These are phyloP conservation scores for Colletotrichum phormii DNA, from an alignment of 2,329 filamentous ascomycete genomes.

Conservation along the genomic window DNA sequence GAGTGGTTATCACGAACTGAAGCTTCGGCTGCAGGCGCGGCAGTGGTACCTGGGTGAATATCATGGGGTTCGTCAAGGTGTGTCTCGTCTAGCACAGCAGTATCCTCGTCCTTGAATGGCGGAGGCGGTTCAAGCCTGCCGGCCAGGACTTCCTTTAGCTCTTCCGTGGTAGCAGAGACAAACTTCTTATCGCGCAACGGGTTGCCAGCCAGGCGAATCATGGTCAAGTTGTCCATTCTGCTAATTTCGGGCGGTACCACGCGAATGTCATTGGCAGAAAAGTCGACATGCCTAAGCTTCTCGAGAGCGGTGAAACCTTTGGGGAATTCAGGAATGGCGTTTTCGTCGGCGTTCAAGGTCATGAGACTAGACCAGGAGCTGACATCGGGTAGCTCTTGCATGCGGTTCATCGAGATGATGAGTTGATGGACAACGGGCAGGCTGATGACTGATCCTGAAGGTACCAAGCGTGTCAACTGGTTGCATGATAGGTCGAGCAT, in stretches of 20 bases:
- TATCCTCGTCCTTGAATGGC: constrained; percentile 48
- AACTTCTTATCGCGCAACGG: constrained; percentile 91
- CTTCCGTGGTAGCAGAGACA: constrained; percentile 80
- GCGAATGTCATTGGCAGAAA: constrained; percentile 86
- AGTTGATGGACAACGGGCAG: constrained; percentile 81
- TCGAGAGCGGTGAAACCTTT: constrained; percentile 76
- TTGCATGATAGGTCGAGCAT: constrained; percentile 84
- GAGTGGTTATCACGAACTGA: constrained; percentile 59
- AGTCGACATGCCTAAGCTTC: constrained; percentile 80
- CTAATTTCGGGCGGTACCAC: constrained; percentile 81
- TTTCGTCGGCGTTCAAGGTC: constrained; percentile 83
- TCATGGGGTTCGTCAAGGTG: constrained; percentile 40
- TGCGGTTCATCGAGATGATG: constrained; percentile 82
- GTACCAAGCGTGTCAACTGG: constrained; percentile 68
- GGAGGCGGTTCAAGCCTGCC: constrained; percentile 72
- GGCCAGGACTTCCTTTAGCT: constrained; percentile 80
- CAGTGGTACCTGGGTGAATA: constrained; percentile 11
- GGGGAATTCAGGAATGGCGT: constrained; percentile 81
- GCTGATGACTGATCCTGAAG: constrained; percentile 58
- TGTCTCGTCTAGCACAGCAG: constrained; percentile 38
- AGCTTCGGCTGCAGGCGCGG: constrained; percentile 37
- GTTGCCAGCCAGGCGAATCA: constrained; percentile 86
- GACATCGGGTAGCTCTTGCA: constrained; percentile 79
- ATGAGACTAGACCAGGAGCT: constrained; percentile 78
- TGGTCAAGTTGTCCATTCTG: constrained; percentile 80